A percentile compares a stretch with the other conserved stretches of the same genome.
Evolutionary conservation across 169 alveolate genomes (phyloP).

Genomic region (Plasmodium vivax): DNA sequence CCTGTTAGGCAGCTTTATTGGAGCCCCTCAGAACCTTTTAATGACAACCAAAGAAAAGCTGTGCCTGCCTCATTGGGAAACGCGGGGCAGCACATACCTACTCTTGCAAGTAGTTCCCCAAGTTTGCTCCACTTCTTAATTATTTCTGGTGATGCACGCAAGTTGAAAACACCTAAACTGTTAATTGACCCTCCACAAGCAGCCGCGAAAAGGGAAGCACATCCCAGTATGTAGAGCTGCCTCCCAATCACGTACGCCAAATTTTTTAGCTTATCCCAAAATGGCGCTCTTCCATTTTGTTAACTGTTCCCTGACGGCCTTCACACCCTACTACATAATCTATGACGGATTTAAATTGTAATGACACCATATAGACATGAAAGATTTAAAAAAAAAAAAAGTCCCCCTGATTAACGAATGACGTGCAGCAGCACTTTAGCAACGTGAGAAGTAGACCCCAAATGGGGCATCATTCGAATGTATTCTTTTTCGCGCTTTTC

Average conservation of each 20-base stretch:
- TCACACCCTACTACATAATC: constrained; percentile 51
- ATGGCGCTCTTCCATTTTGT: constrained; percentile 66
- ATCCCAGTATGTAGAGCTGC: background rate
- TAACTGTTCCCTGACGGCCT: constrained; percentile 52
- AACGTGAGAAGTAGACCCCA: background rate
- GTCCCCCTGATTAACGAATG: background rate
- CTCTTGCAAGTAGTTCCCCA: background rate
- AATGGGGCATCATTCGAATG: background rate
- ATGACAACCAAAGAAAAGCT: background rate
- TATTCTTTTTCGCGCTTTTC: background rate
- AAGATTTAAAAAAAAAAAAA: background rate
- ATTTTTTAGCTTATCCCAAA: background rate
- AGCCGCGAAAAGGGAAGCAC: background rate
- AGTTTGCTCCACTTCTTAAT: background rate
- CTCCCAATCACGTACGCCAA: background rate
- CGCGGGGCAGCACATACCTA: background rate
- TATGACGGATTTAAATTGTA: constrained; percentile 67
- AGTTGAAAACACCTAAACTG: background rate
- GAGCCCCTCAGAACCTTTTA: background rate
- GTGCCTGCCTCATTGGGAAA: background rate
- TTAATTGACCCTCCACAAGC: background rate
- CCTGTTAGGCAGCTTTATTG: background rate
- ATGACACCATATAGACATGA: background rate
- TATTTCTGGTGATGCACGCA: background rate
- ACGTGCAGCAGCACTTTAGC: background rate